Conservation (phyloP, 2,329 filamentous ascomycete genomes). For the Botrytis tulipae region DNA sequence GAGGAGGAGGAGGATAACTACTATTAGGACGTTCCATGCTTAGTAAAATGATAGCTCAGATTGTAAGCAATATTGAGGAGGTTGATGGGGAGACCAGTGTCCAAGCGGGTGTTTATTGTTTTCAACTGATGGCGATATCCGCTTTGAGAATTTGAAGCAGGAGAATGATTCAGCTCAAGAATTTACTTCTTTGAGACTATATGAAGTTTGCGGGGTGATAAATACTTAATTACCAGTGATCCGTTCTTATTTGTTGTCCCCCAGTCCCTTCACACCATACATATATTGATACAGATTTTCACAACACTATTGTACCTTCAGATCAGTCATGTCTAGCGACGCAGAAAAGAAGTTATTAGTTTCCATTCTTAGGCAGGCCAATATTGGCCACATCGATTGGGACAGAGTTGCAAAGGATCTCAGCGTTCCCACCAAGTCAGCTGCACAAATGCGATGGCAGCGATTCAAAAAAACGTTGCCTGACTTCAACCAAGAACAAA, state of each 20-base stretch:
- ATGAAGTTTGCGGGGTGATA: not conserved
- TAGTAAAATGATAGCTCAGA: not conserved
- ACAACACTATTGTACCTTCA: not conserved
- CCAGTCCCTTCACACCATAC: not conserved
- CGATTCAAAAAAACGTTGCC: conserved; percentile 8
- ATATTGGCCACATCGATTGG: not conserved
- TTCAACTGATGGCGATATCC: not conserved
- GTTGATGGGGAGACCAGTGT: not conserved
- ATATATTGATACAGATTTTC: not conserved
- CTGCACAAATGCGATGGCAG: not conserved
- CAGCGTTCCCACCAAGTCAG: not conserved
- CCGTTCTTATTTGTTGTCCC: not conserved
- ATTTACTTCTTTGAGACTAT: not conserved
- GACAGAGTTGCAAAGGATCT: conserved; percentile 7
- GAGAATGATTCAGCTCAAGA: not conserved
- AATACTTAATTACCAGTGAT: not conserved
- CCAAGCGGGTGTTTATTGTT: not conserved
- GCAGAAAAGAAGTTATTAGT: not conserved
- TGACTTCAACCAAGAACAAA: not conserved
- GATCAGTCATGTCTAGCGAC: not conserved
- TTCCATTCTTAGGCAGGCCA: conserved; percentile 4
- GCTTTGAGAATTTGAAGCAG: not conserved
- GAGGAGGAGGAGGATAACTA: not conserved
- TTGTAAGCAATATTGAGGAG: not conserved
- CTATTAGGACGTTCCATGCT: not conserved